A percentile compares a stretch with the other conserved stretches of the same genome.
Evolutionary conservation across 2,329 filamentous ascomycete genomes (phyloP).

Genomic region (Exophiala calicioides): DNA sequence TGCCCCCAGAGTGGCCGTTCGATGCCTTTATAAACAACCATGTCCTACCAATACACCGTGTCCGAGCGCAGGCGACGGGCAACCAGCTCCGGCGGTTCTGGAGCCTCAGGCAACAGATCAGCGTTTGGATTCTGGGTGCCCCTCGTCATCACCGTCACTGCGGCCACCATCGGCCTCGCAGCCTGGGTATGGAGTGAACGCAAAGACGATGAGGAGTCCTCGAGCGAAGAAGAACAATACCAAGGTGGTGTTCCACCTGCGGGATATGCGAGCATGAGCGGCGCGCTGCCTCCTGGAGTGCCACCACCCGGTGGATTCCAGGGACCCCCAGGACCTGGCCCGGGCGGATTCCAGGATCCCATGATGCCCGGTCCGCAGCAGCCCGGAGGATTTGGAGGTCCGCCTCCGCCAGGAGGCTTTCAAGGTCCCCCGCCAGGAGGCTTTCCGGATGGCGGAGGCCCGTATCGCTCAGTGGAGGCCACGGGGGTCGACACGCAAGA

Average conservation of each 20-base stretch:
- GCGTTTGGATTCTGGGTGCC: conserved; percentile 78
- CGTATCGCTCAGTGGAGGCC: conserved; percentile 34
- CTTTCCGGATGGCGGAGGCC: conserved; percentile 35
- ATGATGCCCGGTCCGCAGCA: conserved; percentile 30
- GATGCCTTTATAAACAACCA: conserved; percentile 7
- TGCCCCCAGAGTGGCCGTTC: not conserved
- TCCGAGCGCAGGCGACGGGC: conserved; percentile 29
- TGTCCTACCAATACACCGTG: conserved; percentile 30
- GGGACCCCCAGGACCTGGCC: conserved; percentile 26
- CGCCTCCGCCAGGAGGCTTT: conserved; percentile 33
- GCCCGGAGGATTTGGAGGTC: conserved; percentile 31
- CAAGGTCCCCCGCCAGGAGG: conserved; percentile 32
- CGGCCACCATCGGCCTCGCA: conserved; percentile 81
- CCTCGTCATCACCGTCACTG: conserved; percentile 79
- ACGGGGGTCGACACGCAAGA: conserved; percentile 40
- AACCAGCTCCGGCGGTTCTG: conserved; percentile 37
- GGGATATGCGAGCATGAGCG: conserved; percentile 39
- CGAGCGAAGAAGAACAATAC: conserved; percentile 57
- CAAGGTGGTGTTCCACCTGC: conserved; percentile 54
- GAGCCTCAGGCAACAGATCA: conserved; percentile 44
- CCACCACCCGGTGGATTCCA: conserved; percentile 32
- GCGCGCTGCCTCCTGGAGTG: conserved; percentile 35
- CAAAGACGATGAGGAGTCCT: conserved; percentile 66
- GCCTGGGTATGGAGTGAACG: conserved; percentile 95
- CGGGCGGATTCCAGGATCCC: conserved; percentile 15